Evolutionary conservation across 129 eudicot genomes (phyloP).

Genomic region (Cynara cardunculus): DNA sequence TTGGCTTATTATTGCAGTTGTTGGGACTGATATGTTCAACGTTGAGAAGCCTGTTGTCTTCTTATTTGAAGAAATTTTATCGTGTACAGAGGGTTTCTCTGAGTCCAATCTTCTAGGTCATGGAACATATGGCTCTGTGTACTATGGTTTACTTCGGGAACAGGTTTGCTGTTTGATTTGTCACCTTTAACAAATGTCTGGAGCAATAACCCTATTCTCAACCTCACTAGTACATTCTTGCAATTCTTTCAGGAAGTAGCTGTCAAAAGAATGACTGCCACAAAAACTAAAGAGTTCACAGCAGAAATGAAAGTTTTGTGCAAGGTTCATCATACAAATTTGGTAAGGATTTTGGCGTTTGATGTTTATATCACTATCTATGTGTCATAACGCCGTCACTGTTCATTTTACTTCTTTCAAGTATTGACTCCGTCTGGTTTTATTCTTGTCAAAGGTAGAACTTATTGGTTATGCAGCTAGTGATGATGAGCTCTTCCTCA

Average conservation of each 20-base stretch:
- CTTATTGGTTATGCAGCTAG: conserved; percentile 91
- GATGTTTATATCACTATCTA: not conserved
- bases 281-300: conserved; percentile 78
- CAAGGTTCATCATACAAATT: conserved; percentile 94
- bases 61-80: conserved; percentile 57
- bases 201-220: not conserved
- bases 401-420: not conserved
- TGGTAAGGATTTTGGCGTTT: conserved; percentile 52
- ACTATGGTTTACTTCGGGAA: conserved; percentile 71
- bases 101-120: conserved; percentile 86
- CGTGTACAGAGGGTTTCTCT: conserved; percentile 72
- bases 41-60: conserved; percentile 86
- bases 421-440: conserved; percentile 35
- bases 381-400: not conserved
- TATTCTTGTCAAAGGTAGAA: conserved; percentile 77
- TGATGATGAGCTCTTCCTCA: conserved; percentile 78
- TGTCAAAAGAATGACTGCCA: conserved; percentile 82
- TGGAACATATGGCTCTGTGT: conserved; percentile 97
- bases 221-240: not conserved
- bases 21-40: conserved; percentile 80
- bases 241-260: conserved; percentile 75
- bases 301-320: conserved; percentile 95
- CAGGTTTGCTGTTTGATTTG: conserved; percentile 48
- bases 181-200: not conserved
- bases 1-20: conserved; percentile 44